A percentile compares a stretch with the other conserved stretches of the same genome.
phyloP scores from a whole-genome alignment of 2,329 filamentous ascomycete species.

The Xylariaceae sp. region DNA sequence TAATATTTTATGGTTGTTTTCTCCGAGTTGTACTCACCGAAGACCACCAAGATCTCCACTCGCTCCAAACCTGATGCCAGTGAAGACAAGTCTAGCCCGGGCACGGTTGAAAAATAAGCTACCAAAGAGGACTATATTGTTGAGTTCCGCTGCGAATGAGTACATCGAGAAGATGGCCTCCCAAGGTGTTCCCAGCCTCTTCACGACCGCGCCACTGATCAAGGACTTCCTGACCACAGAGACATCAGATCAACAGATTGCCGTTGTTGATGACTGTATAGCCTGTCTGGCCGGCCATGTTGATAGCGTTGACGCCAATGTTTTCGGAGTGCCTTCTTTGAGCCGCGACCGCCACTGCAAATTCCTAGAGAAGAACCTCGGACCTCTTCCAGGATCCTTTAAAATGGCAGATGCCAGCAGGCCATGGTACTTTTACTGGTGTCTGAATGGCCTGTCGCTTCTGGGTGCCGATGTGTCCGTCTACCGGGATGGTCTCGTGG shows the following conservation, averaged over 20 bases:
- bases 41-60: no score
- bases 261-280: constrained; percentile 65
- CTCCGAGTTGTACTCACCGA: no score
- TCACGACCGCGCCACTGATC: constrained; percentile 57
- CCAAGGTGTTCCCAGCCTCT: constrained; percentile 49
- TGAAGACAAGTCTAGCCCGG: constrained; percentile 30
- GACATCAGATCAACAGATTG: constrained; percentile 64
- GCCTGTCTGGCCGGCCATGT: constrained; percentile 60
- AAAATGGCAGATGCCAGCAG: constrained; percentile 78
- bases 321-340: constrained; percentile 70
- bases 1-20: no score
- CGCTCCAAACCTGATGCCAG: constrained; percentile 25
- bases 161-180: constrained; percentile 9
- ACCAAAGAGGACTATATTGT: constrained; percentile 19
- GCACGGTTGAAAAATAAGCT: constrained; percentile 24
- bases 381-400: constrained; percentile 64
- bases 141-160: constrained; percentile 3
- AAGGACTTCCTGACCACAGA: constrained; percentile 63
- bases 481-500: constrained; percentile 66
- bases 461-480: constrained; percentile 69
- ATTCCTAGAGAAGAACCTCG: constrained; percentile 59
- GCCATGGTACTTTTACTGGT: constrained; percentile 96
- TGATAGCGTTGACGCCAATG: constrained; percentile 55
- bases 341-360: constrained; percentile 57
- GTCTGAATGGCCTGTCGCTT: constrained; percentile 67